These are phyloP conservation scores for Colletotrichum sp. DNA, from an alignment of 2,329 filamentous ascomycete species.

Conservation along the genomic window DNA sequence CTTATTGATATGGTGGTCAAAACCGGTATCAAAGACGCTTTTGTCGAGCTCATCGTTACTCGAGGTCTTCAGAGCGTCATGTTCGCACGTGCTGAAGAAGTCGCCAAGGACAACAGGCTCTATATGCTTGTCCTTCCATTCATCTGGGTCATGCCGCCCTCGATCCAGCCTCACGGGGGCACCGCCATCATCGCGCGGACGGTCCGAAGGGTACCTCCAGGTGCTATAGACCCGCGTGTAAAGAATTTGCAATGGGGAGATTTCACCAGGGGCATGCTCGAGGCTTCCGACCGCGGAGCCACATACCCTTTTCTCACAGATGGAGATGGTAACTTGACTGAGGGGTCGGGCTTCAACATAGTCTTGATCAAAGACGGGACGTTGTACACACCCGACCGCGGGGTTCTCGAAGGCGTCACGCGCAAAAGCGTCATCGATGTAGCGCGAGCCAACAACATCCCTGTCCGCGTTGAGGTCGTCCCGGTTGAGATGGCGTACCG, in stretches of 20 bases:
- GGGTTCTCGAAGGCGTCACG: slow-evolving; percentile 53
- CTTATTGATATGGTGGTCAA: slow-evolving; percentile 49
- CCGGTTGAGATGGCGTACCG: slow-evolving; percentile 45
- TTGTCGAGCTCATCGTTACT: slow-evolving; percentile 56
- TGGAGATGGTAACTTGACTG: slow-evolving; percentile 52
- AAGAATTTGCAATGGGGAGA: slow-evolving; percentile 60
- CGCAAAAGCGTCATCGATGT: slow-evolving; percentile 52
- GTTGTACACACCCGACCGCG: slow-evolving; percentile 51
- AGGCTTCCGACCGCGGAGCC: slow-evolving; percentile 51
- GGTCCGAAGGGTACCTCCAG: slow-evolving; percentile 48
- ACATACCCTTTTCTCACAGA: slow-evolving; percentile 55
- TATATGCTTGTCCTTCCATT: slow-evolving; percentile 56
- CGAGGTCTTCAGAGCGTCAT: slow-evolving; percentile 49
- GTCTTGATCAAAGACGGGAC: slow-evolving; percentile 47
- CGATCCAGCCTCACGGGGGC: slow-evolving; percentile 43
- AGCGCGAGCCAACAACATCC: slow-evolving; percentile 35
- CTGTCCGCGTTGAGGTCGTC: slow-evolving; percentile 43
- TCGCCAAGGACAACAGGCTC: slow-evolving; percentile 40
- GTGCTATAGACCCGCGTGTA: slow-evolving; percentile 53
- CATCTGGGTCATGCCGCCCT: slow-evolving; percentile 54
- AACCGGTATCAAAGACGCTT: slow-evolving; percentile 53
- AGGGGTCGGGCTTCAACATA: slow-evolving; percentile 56
- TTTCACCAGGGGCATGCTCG: slow-evolving; percentile 47
- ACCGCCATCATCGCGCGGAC: slow-evolving; percentile 49
- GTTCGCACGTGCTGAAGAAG: slow-evolving; percentile 34